These are phyloP conservation scores for Cercospora beticola DNA, from an alignment of 2,329 filamentous ascomycete species.

Conservation along the genomic window DNA sequence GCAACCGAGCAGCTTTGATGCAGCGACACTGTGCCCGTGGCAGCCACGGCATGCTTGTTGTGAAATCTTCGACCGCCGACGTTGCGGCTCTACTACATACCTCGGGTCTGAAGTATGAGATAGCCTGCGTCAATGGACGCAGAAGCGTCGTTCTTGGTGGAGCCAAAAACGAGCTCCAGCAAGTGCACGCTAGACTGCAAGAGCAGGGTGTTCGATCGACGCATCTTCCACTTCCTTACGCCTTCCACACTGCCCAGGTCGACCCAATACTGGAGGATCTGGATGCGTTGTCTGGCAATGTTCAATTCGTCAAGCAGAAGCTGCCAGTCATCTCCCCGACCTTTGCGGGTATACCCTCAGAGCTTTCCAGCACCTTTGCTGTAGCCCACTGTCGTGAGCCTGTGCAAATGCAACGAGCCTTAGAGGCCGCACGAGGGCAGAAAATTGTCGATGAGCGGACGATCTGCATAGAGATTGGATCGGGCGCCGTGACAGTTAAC, in stretches of 20 bases:
- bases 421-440: not conserved
- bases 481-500: not conserved
- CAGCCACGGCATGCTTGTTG: not conserved
- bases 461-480: not conserved
- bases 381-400: not conserved
- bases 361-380: not conserved
- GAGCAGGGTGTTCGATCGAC: not conserved
- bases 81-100: not conserved
- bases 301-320: not conserved
- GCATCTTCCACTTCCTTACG: not conserved
- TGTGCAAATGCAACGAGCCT: not conserved
- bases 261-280: not conserved
- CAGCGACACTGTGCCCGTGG: not conserved
- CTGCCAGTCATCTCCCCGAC: not conserved
- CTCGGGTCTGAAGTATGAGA: not conserved
- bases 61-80: not conserved
- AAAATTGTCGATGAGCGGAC: not conserved
- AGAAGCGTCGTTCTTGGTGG: not conserved
- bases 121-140: not conserved
- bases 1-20: not conserved
- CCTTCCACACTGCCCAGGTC: not conserved
- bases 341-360: not conserved
- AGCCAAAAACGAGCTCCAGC: not conserved
- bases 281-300: not conserved
- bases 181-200: not conserved